These are phyloP conservation scores for Mortierella sp. DNA, from an alignment of 371 early-diverging fungal genomes.

Conservation along the genomic window DNA sequence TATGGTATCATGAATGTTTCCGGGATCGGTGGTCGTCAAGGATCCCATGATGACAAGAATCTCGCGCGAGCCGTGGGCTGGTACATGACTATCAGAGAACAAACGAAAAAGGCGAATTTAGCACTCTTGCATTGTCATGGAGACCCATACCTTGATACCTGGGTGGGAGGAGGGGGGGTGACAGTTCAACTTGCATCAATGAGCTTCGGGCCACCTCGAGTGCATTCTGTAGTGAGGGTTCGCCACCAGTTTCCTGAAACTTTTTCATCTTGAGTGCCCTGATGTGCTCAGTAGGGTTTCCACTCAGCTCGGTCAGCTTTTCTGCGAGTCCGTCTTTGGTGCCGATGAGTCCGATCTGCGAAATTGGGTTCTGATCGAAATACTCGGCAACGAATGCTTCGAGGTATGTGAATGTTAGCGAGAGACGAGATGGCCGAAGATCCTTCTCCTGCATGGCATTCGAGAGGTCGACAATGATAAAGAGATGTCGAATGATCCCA, in stretches of 20 bases:
- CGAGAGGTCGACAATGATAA: conserved; percentile 86
- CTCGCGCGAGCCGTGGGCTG: conserved; percentile 92
- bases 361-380: conserved; percentile 96
- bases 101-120: conserved; percentile 2
- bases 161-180: no score
- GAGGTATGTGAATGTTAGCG: conserved; percentile 72
- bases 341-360: conserved; percentile 89
- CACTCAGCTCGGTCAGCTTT: conserved; percentile 84
- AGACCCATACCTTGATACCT: no score
- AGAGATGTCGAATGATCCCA: conserved; percentile 93
- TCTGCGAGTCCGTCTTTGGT: conserved; percentile 92
- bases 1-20: conserved; percentile 87
- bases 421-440: conserved; percentile 83
- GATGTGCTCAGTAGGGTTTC: conserved; percentile 80
- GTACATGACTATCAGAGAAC: conserved; percentile 83
- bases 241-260: conserved; percentile 84
- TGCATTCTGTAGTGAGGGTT: conserved; percentile 93
- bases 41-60: conserved; percentile 87
- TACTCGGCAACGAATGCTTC: conserved; percentile 86
- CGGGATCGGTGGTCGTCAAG: conserved; percentile 93
- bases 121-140: no score
- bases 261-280: conserved; percentile 70
- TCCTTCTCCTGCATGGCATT: conserved; percentile 88
- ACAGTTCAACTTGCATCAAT: conserved; percentile 63
- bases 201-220: conserved; percentile 82